phyloP scores from a whole-genome alignment of 164 flowering plant species.

The Umbellularia californica region DNA sequence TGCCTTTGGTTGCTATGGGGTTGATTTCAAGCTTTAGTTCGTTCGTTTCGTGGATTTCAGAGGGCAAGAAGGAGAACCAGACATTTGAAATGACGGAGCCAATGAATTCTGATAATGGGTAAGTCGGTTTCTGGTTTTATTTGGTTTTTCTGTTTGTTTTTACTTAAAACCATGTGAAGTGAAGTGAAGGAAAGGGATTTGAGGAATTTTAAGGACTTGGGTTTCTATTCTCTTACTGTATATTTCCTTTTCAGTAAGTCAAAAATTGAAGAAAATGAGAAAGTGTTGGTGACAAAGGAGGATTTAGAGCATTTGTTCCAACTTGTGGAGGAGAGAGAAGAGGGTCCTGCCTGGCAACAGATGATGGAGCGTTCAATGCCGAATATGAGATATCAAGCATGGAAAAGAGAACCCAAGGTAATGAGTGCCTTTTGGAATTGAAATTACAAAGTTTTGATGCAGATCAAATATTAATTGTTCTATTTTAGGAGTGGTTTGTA shows the following conservation, averaged over 20 bases:
- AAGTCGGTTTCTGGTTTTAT: constrained; percentile 12
- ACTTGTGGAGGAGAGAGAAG: constrained; percentile 70
- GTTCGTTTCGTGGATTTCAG: constrained; percentile 35
- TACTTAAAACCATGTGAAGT: background rate
- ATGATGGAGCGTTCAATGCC: constrained; percentile 75
- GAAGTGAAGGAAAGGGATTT: background rate
- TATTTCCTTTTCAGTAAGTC: constrained; percentile 33
- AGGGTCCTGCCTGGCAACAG: constrained; percentile 75
- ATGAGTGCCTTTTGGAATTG: background rate
- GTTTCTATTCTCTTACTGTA: constrained; percentile 6
- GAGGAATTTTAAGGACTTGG: constrained; percentile 4
- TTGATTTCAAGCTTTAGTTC: constrained; percentile 33
- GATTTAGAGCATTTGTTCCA: constrained; percentile 51
- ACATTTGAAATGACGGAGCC: constrained; percentile 26
- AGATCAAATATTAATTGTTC: background rate
- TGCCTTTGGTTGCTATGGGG: constrained; percentile 10
- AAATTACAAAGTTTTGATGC: background rate
- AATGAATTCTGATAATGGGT: constrained; percentile 32
- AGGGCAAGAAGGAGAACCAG: constrained; percentile 24
- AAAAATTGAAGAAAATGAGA: constrained; percentile 24
- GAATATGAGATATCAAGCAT: constrained; percentile 75
- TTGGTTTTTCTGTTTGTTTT: background rate
- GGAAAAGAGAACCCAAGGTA: constrained; percentile 78
- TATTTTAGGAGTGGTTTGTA: background rate
- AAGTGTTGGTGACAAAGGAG: constrained; percentile 31